These are phyloP conservation scores for Calocybe indica DNA, from an alignment of 768 basidiomycete genomes.

Conservation along the genomic window DNA sequence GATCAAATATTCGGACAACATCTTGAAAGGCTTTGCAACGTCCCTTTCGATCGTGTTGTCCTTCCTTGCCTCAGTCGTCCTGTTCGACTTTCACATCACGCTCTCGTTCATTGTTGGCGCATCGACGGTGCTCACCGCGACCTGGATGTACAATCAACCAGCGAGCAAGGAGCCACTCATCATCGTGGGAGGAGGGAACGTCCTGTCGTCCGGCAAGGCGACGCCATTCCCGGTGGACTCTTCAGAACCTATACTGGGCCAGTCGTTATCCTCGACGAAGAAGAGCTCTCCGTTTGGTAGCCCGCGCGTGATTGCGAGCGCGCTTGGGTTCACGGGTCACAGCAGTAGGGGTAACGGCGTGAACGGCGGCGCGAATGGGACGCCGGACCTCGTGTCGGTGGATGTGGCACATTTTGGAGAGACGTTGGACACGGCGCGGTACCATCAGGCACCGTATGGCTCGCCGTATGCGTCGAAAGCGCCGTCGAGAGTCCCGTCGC, in stretches of 20 bases:
- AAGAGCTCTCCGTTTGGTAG: slow-evolving; percentile 42
- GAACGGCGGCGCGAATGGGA: slow-evolving; percentile 8
- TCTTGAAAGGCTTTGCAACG: slow-evolving; percentile 96
- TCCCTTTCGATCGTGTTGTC: slow-evolving; percentile 90
- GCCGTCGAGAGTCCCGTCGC: slow-evolving; percentile 25
- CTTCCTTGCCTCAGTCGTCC: slow-evolving; percentile 86
- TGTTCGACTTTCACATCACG: slow-evolving; percentile 90
- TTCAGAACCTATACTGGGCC: slow-evolving; percentile 53
- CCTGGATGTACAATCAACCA: slow-evolving; percentile 93
- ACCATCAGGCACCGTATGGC: slow-evolving; percentile 34
- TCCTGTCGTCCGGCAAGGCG: no score
- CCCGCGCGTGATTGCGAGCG: slow-evolving; percentile 43
- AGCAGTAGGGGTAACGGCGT: slow-evolving; percentile 5
- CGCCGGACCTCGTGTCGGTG: slow-evolving; percentile 4
- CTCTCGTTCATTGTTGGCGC: slow-evolving; percentile 83
- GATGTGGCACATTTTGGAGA: slow-evolving; percentile 13
- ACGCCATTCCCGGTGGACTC: slow-evolving; percentile 15
- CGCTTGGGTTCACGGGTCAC: slow-evolving; percentile 32
- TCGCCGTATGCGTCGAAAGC: slow-evolving; percentile 34
- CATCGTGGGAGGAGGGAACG: neutral
- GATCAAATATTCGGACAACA: slow-evolving; percentile 96
- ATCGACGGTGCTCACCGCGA: slow-evolving; percentile 78
- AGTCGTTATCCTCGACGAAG: slow-evolving; percentile 36
- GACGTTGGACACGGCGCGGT: slow-evolving; percentile 29
- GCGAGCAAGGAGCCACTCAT: slow-evolving; percentile 24